Evolutionary conservation across 2,329 filamentous ascomycete genomes (phyloP).

Genomic region (Fusarium papillatum): DNA sequence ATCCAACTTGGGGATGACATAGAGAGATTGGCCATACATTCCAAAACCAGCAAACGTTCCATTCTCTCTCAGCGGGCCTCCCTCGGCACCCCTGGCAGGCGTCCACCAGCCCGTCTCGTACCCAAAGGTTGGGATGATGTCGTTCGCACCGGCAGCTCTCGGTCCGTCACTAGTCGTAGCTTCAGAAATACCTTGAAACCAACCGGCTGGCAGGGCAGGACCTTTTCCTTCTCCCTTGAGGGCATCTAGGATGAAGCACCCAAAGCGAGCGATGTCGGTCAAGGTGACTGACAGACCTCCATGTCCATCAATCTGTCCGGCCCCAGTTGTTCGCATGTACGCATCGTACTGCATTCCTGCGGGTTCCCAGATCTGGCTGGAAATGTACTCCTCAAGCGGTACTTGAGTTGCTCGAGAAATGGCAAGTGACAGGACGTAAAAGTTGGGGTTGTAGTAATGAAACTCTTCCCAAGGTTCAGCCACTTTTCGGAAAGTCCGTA

Average conservation of each 20-base stretch:
- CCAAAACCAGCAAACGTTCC: conserved; percentile 22
- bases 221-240: conserved; percentile 12
- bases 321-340: conserved; percentile 31
- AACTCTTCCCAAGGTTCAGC: conserved; percentile 37
- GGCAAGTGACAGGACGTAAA: conserved; percentile 25
- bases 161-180: conserved; percentile 25
- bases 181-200: conserved; percentile 27
- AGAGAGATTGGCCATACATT: conserved; percentile 34
- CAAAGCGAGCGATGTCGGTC: conserved; percentile 32
- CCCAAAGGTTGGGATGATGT: conserved; percentile 26
- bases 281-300: conserved; percentile 26
- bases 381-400: conserved; percentile 28
- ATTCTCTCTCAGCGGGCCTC: conserved; percentile 22
- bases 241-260: conserved; percentile 26
- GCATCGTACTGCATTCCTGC: conserved; percentile 36
- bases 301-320: conserved; percentile 31
- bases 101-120: conserved; percentile 39
- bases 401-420: conserved; percentile 27
- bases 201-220: conserved; percentile 11
- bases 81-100: conserved; percentile 9
- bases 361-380: conserved; percentile 31
- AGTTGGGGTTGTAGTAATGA: conserved; percentile 39
- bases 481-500: conserved; percentile 28
- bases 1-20: conserved; percentile 20
- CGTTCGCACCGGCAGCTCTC: conserved; percentile 17